Evolutionary conservation across 2,329 filamentous ascomycete species (phyloP), one percentile per base, ranked within the genome.

Genomic region (Macrophomina tecta): DNA sequence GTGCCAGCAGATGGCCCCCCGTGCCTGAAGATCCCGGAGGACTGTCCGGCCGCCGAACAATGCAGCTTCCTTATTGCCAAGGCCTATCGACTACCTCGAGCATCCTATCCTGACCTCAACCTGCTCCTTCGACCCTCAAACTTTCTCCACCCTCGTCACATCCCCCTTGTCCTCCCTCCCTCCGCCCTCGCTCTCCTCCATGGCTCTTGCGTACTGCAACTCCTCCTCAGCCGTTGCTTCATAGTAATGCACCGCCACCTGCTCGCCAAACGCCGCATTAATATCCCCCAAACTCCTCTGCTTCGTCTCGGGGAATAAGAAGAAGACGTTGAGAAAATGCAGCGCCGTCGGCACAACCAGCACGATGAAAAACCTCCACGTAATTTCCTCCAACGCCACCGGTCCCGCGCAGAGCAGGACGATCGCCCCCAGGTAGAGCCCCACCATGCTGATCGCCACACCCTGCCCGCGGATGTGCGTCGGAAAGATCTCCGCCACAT

Each of bases 341-440:
- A 68, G 32, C 18, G 64, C 61, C 18, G 69, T 67, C n/a, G 68
- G 68, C 18, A 52, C 30, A 46, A 81, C 80, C 68, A 81, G 77
- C 4, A 81, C 70, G 3, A 76, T 71, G 67, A 80, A 81, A 68
- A 78, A 81, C 60, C 74, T 77, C 78, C 79, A 81, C 16, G 74
- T 70, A 9, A 80, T 75, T 42, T 72, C 69, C 5, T 74, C 71
- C 32, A 81, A 69, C 2, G 79, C 79, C 12, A 75, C 69, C 1
- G 78, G 78, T 1, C 75, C 78, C 32, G 78, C 70, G 14, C 49
- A 53, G 28, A 78, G 72, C 3, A 72, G 71, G n/a, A 79, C 72
- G 40, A 76, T 74, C 12, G 73, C 72, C 8, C 72, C 70, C 2
- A 75, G 69, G 64, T 77, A 77, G 18, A 60, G 4, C 66, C 66